Evolutionary conservation across 495 filamentous ascomycete genomes (phyloP).

Genomic region (Penicillium verhagenii): DNA sequence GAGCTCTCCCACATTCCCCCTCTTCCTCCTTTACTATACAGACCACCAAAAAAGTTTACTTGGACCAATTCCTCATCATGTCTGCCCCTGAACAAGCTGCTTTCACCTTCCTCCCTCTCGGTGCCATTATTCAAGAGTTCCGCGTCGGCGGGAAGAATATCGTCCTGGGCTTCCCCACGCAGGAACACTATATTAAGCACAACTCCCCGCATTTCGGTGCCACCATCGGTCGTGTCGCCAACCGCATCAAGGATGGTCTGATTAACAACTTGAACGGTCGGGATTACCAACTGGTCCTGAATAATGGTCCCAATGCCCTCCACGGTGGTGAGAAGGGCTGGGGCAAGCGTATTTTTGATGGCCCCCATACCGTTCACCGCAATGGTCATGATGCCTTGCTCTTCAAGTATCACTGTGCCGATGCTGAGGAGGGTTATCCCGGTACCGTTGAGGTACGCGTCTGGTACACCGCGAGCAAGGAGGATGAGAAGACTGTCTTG

Average conservation of each 20-base stretch:
- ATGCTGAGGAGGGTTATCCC: constrained; percentile 85
- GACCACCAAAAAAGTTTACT: not conserved
- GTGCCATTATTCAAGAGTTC: constrained; percentile 87
- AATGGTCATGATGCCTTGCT: constrained; percentile 73
- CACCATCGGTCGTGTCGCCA: constrained; percentile 90
- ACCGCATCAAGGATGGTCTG: constrained; percentile 73
- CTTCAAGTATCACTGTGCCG: constrained; percentile 68
- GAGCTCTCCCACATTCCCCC: constrained; percentile 5
- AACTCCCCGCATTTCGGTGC: constrained; percentile 84
- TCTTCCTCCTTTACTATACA: not conserved
- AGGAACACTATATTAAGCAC: constrained; percentile 67
- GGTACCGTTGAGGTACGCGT: constrained; percentile 77
- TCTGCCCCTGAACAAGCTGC: constrained; percentile 28
- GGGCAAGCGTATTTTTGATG: constrained; percentile 81
- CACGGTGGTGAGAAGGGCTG: constrained; percentile 83
- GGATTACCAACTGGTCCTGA: constrained; percentile 64
- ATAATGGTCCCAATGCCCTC: constrained; percentile 75
- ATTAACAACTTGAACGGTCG: constrained; percentile 72
- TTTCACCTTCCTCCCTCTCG: constrained; percentile 74
- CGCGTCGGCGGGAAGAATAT: constrained; percentile 75
- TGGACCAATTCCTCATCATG: constrained; percentile 13
- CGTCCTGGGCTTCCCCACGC: constrained; percentile 76
- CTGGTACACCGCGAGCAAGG: constrained; percentile 72
- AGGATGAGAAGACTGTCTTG: constrained; percentile 62
- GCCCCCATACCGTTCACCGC: constrained; percentile 62